phyloP scores from a whole-genome alignment of 1,139 yeast species.

The Taphrina pruni region DNA sequence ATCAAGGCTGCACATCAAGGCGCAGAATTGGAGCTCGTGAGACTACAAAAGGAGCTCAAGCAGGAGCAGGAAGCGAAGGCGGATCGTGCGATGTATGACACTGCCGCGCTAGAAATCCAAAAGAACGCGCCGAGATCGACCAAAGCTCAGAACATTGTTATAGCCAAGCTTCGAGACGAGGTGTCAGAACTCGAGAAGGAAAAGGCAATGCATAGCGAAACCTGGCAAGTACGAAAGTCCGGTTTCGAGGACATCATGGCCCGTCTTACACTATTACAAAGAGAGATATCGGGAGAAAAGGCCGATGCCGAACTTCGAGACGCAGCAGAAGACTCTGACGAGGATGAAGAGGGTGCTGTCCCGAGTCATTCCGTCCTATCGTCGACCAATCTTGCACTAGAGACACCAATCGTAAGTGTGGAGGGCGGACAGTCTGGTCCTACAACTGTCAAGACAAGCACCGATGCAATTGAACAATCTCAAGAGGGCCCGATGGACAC shows the following conservation, averaged over 20 bases:
- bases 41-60: background rate
- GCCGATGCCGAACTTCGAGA: slow-evolving; percentile 27
- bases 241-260: slow-evolving; percentile 25
- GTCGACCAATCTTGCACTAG: background rate
- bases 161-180: slow-evolving; percentile 9
- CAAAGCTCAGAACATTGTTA: background rate
- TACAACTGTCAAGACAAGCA: background rate
- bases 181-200: slow-evolving; percentile 22
- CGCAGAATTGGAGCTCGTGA: background rate
- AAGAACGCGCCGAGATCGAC: slow-evolving; percentile 16
- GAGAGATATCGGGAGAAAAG: slow-evolving; percentile 20
- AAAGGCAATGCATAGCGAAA: slow-evolving; percentile 3
- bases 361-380: background rate
- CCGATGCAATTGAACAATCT: background rate
- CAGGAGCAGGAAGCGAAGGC: slow-evolving; percentile 6
- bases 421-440: background rate
- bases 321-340: slow-evolving; percentile 39
- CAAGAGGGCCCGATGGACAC: background rate
- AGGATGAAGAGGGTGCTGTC: slow-evolving; percentile 14
- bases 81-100: slow-evolving; percentile 9
- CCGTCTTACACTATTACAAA: slow-evolving; percentile 4
- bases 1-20: background rate
- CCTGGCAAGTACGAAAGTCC: slow-evolving; percentile 19
- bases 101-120: slow-evolving; percentile 16
- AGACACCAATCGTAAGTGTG: background rate